A percentile compares a stretch with the other conserved stretches of the same genome.
Conservation (phyloP, 495 filamentous ascomycete species). For the Penicillium simplicissimum region DNA sequence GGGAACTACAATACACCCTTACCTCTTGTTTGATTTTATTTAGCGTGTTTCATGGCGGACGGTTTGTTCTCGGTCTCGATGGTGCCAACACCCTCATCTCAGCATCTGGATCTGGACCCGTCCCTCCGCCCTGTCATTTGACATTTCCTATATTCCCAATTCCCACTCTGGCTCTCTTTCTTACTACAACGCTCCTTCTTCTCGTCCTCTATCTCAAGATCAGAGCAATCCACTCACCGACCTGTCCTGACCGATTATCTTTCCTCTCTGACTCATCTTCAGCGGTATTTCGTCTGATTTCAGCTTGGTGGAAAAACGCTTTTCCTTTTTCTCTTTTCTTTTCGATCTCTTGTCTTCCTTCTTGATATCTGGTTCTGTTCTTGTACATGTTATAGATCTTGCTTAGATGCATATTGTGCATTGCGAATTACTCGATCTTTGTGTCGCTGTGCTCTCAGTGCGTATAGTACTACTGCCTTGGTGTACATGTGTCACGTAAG, state of each 20-base stretch:
- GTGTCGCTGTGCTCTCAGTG: not conserved
- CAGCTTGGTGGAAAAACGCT: constrained; percentile 1
- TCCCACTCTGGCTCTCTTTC: constrained; percentile 7
- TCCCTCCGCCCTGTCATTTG: constrained; percentile 7
- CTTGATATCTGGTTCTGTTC: not conserved
- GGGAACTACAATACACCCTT: not conserved
- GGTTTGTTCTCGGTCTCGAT: constrained; percentile 12
- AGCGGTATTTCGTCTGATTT: not conserved
- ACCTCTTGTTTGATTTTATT: constrained; percentile 15
- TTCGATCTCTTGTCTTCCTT: not conserved
- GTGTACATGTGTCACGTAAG: too few species aligned
- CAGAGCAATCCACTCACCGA: not conserved
- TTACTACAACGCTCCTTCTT: constrained; percentile 1
- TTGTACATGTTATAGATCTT: constrained; percentile 10
- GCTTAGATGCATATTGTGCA: not conserved
- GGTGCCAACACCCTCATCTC: constrained; percentile 8
- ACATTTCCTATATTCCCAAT: constrained; percentile 2
- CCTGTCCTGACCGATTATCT: not conserved
- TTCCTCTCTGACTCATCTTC: constrained; percentile 1
- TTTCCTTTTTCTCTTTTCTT: not conserved
- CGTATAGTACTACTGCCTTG: too few species aligned
- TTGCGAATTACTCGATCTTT: not conserved
- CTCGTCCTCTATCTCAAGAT: not conserved
- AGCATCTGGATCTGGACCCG: not conserved
- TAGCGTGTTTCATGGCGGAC: constrained; percentile 17